phyloP scores from a whole-genome alignment of 2,329 filamentous ascomycete genomes.

The Phialocephala subalpina region DNA sequence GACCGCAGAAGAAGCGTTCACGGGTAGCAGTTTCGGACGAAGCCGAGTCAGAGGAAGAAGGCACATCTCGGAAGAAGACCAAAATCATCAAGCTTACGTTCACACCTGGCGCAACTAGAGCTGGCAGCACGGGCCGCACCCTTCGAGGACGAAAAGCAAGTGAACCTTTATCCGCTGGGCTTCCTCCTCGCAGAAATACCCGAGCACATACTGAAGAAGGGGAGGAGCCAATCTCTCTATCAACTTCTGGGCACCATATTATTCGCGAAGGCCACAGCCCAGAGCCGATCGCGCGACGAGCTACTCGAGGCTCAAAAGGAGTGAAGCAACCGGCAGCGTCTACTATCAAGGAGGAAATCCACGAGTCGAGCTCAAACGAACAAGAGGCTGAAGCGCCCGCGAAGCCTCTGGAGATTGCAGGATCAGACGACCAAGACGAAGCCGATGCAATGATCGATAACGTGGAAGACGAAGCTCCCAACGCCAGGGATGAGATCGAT shows the following conservation, averaged over 20 bases:
- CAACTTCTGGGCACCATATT: constrained; percentile 67
- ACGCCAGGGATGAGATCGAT: constrained; percentile 31
- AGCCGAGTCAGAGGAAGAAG: constrained; percentile 37
- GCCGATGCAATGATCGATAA: constrained; percentile 28
- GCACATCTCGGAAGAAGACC: constrained; percentile 21
- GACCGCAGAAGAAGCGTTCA: constrained; percentile 37
- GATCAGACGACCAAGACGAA: constrained; percentile 40
- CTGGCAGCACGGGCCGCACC: constrained; percentile 39
- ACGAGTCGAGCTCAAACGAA: constrained; percentile 44
- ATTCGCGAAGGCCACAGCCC: constrained; percentile 62
- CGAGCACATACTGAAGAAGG: constrained; percentile 53
- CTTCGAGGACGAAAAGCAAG: constrained; percentile 32
- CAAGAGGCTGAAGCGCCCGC: constrained; percentile 33
- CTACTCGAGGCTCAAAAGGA: constrained; percentile 42
- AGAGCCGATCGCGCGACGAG: constrained; percentile 52
- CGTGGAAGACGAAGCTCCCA: constrained; percentile 29
- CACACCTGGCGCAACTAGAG: constrained; percentile 39
- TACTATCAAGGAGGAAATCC: constrained; percentile 45
- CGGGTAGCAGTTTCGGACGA: constrained; percentile 39
- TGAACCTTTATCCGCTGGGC: constrained; percentile 39
- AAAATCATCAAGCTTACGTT: constrained; percentile 43
- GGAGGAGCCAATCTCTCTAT: constrained; percentile 65
- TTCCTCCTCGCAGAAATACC: constrained; percentile 38
- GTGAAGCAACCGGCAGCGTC: constrained; percentile 41
- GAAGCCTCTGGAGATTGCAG: constrained; percentile 39